Base-by-base conservation (phyloP, 108 stramenopile species). In the Cyclotella baltica region DNA sequence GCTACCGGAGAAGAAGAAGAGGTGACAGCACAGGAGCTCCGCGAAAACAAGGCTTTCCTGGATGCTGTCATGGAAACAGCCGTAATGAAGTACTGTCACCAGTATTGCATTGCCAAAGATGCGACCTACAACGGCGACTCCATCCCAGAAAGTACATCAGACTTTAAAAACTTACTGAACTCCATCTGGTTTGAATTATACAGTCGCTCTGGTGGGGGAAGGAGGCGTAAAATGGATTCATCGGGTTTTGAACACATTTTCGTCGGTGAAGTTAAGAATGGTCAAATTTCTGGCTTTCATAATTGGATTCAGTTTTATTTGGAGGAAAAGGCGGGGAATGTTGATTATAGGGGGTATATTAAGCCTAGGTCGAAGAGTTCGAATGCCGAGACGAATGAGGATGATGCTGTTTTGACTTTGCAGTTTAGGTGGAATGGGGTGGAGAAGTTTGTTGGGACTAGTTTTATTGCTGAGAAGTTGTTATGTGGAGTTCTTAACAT, bases 171-270 rank as follows among this genome's bases (percentile, higher is more conserved):
- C 10, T 38, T 92, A 11, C 74, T 97, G 65, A 73, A 94, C 51
- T 73, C 88, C 27, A 90, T 95, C 19, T 98, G 97, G 97, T 96
- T 98, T 72, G 83, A 92, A 18, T 27, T 95, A 61, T 98, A 98
- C 80, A 73, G 84, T 51, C 92, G 97, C 11, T 78, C 76, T 16
- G 67, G 78, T 11, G 78, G 88, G 15, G 79, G 78, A 48, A 35
- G 57, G 19, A n/a, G 56, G 43, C 33, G 65, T 31, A 73, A 66
- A 75, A 55, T 52, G 74, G 97, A 98, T 73, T 93, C 91, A 19
- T 89, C 87, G 22, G 96, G 96, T 16, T 98, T 98, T 72, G 97
- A 98, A 53, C 97, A 98, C 68, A 96, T 97, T 13, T 98, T 98
- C 72, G 92, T 96, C 10, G 97, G 97, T 15, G 97, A 98, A 78